phyloP scores from a whole-genome alignment of 108 stramenopile species.

The Fragilariopsis cylindrus region DNA sequence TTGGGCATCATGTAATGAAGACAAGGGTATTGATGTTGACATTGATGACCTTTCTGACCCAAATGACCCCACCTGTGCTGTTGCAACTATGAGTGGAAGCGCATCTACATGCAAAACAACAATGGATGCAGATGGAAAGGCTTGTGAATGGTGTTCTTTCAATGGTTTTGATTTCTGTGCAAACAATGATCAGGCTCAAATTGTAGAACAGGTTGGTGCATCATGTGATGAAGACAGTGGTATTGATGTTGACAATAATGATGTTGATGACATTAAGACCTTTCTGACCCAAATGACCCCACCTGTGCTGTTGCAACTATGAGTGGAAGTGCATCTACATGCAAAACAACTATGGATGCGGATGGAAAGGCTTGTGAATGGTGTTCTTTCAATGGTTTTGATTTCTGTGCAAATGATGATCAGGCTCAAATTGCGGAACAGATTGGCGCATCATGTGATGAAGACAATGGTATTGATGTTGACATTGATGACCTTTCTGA shows the following conservation, averaged over 20 bases:
- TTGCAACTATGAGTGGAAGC: conserved; percentile 19
- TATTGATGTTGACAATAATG: background rate
- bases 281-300: conserved; percentile 26
- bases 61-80: conserved; percentile 30
- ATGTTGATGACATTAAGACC: background rate
- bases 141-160: conserved; percentile 44
- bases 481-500: background rate
- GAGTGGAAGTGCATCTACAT: conserved; percentile 21
- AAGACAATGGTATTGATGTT: background rate
- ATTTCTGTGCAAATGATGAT: conserved; percentile 30
- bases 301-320: conserved; percentile 21
- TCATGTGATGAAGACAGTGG: conserved; percentile 9
- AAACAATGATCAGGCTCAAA: conserved; percentile 33
- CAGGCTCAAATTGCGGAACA: conserved; percentile 36
- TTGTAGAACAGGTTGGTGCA: conserved; percentile 29
- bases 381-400: conserved; percentile 20
- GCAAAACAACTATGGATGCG: conserved; percentile 36
- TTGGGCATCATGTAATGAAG: conserved; percentile 29
- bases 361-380: conserved; percentile 45
- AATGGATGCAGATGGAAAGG: conserved; percentile 39
- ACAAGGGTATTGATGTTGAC: background rate
- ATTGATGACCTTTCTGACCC: conserved; percentile 5
- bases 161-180: conserved; percentile 17
- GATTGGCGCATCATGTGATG: conserved; percentile 25
- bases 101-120: conserved; percentile 32